Evolutionary conservation across 2,329 filamentous ascomycete species (phyloP), one percentile per base, ranked within the genome.

Genomic region (Tolypocladium tropicale): DNA sequence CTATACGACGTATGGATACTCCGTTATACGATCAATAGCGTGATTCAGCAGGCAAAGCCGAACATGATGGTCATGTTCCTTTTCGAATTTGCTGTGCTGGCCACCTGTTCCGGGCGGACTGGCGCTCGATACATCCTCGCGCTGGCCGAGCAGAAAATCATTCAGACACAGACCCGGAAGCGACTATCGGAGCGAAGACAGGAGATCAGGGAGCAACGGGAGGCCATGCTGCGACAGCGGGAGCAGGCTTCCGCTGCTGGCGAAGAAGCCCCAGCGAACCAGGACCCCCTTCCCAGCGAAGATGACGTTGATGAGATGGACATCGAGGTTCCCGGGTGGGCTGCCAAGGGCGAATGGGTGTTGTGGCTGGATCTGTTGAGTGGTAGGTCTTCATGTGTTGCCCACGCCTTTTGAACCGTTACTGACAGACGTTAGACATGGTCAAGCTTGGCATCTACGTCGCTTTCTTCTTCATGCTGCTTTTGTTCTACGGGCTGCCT

Each of bases 51-150:
- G 68, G 90, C 93, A 2, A 81, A 88, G n/a, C 91, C 93, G 0
- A 94, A 95, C 57, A 97, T 99, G 89, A 99, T 97, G 91, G 91
- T 99, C 60, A 97, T 99, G 91, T 99, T 99, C 67, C 84, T 95
- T 6, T 99, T 99, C 64, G 94, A 99, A 70, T 97, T 97, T 67
- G 92, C 93, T 39, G 85, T 99, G 48, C 75, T 97, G 58, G 80
- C 84, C 2, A 86, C 95, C 11, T 86, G 85, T 53, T 95, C 93
- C 1, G 77, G 84, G 54, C 91, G 93, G 52, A 96, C 91, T 0
- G 80, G 83, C 2, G 77, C 84, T 55, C 85, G 92, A 58, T 99
- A 99, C 70, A 70, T 81, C 23, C 80, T 97, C 53, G 89, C 88
- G 4, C 72, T 96, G 48, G 76, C 85, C 10, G 94, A 99, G 70